Evolutionary conservation across 202 grass and related monocot genomes (phyloP).

Genomic region (Cymbopogon flexuosus): DNA sequence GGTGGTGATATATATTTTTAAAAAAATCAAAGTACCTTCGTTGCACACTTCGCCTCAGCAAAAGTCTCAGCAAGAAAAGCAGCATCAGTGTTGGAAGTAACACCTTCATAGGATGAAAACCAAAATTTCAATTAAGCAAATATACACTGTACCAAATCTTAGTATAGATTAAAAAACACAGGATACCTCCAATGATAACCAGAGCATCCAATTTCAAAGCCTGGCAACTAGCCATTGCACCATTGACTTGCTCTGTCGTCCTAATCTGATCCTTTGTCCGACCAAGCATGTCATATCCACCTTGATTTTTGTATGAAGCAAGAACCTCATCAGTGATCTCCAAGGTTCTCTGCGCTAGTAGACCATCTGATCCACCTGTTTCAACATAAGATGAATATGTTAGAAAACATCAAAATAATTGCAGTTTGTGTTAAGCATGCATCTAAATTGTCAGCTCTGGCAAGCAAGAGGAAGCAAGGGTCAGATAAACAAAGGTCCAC

Average conservation of each 20-base stretch:
- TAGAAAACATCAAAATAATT: conserved; percentile 3
- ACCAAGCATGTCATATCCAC: conserved; percentile 98
- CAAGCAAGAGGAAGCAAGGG: neutral
- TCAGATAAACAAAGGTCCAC: neutral
- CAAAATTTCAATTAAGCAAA: neutral
- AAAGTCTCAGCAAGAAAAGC: conserved; percentile 96
- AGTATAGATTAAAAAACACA: neutral
- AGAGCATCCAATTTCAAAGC: conserved; percentile 84
- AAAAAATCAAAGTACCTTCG: conserved; percentile 52
- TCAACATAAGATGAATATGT: conserved; percentile 14
- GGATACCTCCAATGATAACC: conserved; percentile 89
- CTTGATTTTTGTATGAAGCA: conserved; percentile 97
- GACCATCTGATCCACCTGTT: conserved; percentile 87
- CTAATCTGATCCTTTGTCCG: conserved; percentile 97
- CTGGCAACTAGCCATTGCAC: conserved; percentile 73
- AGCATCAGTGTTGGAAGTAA: conserved; percentile 95
- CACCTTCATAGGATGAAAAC: conserved; percentile 54
- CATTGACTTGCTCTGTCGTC: conserved; percentile 91
- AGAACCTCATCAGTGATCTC: conserved; percentile 86
- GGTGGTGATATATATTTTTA: neutral
- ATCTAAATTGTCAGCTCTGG: neutral
- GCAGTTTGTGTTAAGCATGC: neutral
- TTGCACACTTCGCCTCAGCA: conserved; percentile 83
- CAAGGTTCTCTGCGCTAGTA: conserved; percentile 85
- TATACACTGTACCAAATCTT: neutral